Base-by-base conservation (phyloP, 257 asterid genomes). In the Nicotiana paniculata region DNA sequence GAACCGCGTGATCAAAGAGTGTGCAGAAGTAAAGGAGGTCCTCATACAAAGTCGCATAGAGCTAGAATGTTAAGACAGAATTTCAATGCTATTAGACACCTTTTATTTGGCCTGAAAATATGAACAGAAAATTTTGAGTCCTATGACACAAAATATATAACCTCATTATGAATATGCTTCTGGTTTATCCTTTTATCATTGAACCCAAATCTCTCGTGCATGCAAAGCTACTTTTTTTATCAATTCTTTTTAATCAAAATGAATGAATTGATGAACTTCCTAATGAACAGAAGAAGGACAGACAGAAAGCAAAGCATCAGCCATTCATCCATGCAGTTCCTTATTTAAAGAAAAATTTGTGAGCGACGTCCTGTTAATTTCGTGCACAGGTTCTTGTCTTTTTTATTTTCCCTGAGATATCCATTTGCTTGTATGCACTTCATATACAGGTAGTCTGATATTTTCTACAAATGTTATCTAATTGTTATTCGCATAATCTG, bases 11-110 rank as follows among this genome's bases (percentile, higher is more conserved):
- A 39, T 4, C 18, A 69, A 39, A 69, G 26, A 81, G 57, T 28
- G 80, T 17, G 58, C 26, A 33, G 69, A 81, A 85, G 85, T 67
- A 79, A 67, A 17, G 48, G 65, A 82, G 84, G 86, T 82, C 83
- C 86, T 82, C 80, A 79, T 85, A 82, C 43, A 21, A 70, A 85
- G 79, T 78, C 57, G 21, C 77, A 83, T 39, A 55, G 65, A 61
- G 30, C 33, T 9, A 43, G 59, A 17, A 39, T 55, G 59, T 58
- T 61, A 46, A 46, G 11, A 6, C 48, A 53, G 15, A 33, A 21
- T 55, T 77, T 48, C 67, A 77, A 68, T 35, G n/a, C 28, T 61
- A 63, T 5, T 10, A 21, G 33, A 43, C 35, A 70, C 58, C 77
- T 82, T 77, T 57, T 70, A 48, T 81, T 85, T 43, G 78, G n/a